A percentile compares a stretch with the other conserved stretches of the same genome.
Conservation (phyloP, 2,329 filamentous ascomycete species). For the Botrytis pseudocinerea region DNA sequence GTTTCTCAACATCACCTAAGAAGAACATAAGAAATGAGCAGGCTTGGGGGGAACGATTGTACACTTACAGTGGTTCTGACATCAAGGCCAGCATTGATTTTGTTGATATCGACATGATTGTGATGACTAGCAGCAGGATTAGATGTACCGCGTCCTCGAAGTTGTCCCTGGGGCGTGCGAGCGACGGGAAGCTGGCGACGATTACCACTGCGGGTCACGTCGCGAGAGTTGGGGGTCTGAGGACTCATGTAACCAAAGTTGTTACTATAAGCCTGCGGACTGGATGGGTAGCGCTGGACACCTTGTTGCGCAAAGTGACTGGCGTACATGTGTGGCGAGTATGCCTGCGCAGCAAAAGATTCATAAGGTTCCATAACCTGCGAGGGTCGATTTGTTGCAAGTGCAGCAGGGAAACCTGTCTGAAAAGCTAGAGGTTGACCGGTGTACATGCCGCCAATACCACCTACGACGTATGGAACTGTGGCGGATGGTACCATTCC, state of each 20-base stretch:
- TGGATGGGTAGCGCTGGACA: constrained; percentile 5
- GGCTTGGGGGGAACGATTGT: not conserved
- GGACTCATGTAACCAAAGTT: constrained; percentile 18
- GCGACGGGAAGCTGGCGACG: constrained; percentile 45
- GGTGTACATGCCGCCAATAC: constrained; percentile 24
- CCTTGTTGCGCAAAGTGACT: constrained; percentile 11
- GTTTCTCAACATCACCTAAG: constrained; percentile 88
- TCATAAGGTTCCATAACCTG: constrained; percentile 12
- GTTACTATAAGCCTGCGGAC: constrained; percentile 10
- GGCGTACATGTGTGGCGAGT: constrained; percentile 6
- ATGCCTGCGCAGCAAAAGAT: constrained; percentile 2
- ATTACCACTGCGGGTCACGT: constrained; percentile 26
- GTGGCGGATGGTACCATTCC: constrained; percentile 12
- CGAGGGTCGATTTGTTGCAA: constrained; percentile 11
- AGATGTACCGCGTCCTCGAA: constrained; percentile 44
- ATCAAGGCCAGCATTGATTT: constrained; percentile 66
- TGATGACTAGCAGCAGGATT: constrained; percentile 52
- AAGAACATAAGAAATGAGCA: constrained; percentile 24
- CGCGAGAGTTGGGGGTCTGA: constrained; percentile 26
- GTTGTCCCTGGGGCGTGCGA: constrained; percentile 39
- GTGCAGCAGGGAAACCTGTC: constrained; percentile 3
- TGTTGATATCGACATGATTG: constrained; percentile 61
- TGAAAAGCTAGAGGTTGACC: constrained; percentile 16
- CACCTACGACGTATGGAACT: constrained; percentile 16
- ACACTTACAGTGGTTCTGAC: constrained; percentile 70